Base-by-base conservation (phyloP, 768 basidiomycete genomes). In the Tulasnella sp. region DNA sequence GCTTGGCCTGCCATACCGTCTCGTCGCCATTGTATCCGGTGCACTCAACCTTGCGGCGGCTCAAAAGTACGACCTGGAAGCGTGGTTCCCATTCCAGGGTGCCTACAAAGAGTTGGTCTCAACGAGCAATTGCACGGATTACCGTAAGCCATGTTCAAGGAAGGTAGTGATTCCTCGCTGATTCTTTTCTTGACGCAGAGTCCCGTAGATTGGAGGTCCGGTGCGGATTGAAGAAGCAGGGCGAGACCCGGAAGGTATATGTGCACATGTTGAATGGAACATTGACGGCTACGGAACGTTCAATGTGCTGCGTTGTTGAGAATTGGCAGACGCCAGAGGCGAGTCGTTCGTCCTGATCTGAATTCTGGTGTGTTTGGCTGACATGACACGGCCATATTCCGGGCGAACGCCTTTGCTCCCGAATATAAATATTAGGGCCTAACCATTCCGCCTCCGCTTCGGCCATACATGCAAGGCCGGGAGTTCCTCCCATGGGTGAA, bases 241-340 rank as follows among this genome's bases (percentile, higher is more conserved):
- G 93, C 29, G 91, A 97, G 68, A 78, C 87, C 52, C 81, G 88
- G 61, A 94, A 97, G 69, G 74, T 92, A 3, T 98, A 97, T 73
- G 94, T 96, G 3, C 96, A 99, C 76, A 99, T 99, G 96, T 75
- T 99, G 68, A 99, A 99, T 71, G 95, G 92, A 34, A 99, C 96
- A 2, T 79, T 99, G 47, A 96, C 93, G 66, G 96, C 96, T 1
- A 98, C 96, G 1, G 90, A 95, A 73, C 88, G 96, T 41, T 90
- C 96, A 1, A 76, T 98, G 19, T 98, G 95, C 73, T 98, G 96
- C 72, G 67, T 99, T 59, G 94, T 92, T n/a, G 96, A 99, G 75
- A 98, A 98, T 72, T 92, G 95, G 70, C 96, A 99, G 74, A 97
- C 93, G 0, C 78, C 87, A 0, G 92, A 96, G 51, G 94, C 95